phyloP scores from a whole-genome alignment of 305 asterid species.

The Nicotiana rustica region DNA sequence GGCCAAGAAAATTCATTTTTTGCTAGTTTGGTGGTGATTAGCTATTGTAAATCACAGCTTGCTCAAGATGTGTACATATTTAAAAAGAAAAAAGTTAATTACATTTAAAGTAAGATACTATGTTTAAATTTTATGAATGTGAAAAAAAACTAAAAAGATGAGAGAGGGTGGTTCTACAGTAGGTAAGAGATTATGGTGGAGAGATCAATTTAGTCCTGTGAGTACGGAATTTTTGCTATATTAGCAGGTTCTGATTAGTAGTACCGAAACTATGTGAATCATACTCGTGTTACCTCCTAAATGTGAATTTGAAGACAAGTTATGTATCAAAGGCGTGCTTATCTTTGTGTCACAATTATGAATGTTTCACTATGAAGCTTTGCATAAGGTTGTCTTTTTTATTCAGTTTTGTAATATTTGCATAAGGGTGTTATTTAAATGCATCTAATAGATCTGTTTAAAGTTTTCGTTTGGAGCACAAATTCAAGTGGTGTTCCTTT shows the following conservation, averaged over 20 bases:
- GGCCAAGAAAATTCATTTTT: background rate
- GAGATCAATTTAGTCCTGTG: background rate
- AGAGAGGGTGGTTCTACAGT: background rate
- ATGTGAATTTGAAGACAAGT: background rate
- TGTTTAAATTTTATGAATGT: background rate
- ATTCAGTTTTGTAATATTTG: background rate
- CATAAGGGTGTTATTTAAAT: background rate
- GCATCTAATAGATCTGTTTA: slow-evolving; percentile 10
- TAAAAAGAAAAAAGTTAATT: background rate
- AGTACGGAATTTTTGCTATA: background rate
- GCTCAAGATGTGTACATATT: background rate
- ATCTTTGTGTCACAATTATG: background rate
- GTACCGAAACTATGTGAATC: background rate
- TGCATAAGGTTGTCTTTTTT: background rate
- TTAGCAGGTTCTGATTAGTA: background rate
- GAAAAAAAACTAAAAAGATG: background rate
- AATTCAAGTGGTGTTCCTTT: background rate
- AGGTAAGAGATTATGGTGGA: background rate
- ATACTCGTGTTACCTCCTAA: background rate
- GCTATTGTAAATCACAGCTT: background rate
- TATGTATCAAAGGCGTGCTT: background rate
- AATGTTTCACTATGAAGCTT: background rate
- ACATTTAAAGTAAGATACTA: background rate
- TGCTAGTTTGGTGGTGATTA: background rate
- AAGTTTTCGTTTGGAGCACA: background rate